Base-by-base conservation (phyloP, 805 yeast genomes). In the Ogataea haglerorum region DNA sequence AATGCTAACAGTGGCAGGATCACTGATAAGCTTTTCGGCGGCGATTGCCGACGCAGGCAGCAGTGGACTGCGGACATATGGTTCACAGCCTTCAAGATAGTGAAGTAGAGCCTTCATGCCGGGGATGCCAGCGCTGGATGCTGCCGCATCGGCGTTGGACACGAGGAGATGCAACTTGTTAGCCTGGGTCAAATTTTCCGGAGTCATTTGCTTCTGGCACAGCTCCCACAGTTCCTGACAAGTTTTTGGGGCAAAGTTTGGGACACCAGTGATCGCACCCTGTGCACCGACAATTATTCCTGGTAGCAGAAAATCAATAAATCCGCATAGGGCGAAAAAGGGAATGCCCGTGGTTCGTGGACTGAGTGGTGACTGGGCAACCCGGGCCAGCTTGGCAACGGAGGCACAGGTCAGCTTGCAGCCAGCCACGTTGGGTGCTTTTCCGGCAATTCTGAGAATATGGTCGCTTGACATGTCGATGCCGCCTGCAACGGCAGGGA, bases 401-500 rank as follows among this genome's bases (percentile, higher is more conserved):
- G 48, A 45, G 4, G 49, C 46, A 22, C 51, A 47, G 5, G 51
- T 47, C 9, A 47, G 40, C 31, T 47, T 47, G 10, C 38, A 32
- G 6, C 51, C 51, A 22, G 34, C 51, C 10, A 47, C 33, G 30
- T 47, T 47, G 9, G 41, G 35, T 3, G 43, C 41, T 4, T 30
- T 30, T 7, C 17, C 15, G 3, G 49, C 45, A n/a, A 47, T 28
- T n/a, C 32, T 35, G 18, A 38, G 36, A 23, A 47, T 47, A 14
- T 42, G 22, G 26, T 42, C 45, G 23, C 51, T 47, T 34, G 37
- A 15, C 44, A 47, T 41, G 36, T 53, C 54, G 25, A 64, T 60
- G 22, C 62, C 63, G 31, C 67, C 67, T 27, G 59, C 38, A n/a
- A 58, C 63, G 6, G 67, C 68, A 15, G 70, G 70, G 37, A 63